Percentiles rank a stretch among this genome's conserved stretches.
Evolutionary conservation across 768 basidiomycete species (phyloP).

Genomic region (Boletus barrowsii): DNA sequence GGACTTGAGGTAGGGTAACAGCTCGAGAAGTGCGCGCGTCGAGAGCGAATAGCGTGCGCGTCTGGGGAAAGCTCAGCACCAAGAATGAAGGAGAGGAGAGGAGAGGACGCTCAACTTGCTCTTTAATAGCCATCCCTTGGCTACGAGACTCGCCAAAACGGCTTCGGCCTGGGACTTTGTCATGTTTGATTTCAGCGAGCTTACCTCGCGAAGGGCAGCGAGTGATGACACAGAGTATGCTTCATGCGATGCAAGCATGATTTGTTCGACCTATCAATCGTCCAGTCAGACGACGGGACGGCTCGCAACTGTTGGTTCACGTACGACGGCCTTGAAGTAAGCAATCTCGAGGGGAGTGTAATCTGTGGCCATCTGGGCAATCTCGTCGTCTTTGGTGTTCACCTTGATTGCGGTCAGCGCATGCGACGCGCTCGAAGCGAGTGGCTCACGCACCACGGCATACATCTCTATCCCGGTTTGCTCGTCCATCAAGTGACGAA

Average conservation of each 20-base stretch:
- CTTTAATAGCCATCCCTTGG: slow-evolving; percentile 74
- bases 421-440: background rate
- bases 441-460: slow-evolving; percentile 52
- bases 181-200: slow-evolving; percentile 57
- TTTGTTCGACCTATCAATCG: slow-evolving; percentile 69
- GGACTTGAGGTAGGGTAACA: slow-evolving; percentile 67
- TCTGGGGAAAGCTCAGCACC: slow-evolving; percentile 31
- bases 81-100: background rate
- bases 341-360: slow-evolving; percentile 76
- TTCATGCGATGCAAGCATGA: slow-evolving; percentile 75
- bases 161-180: slow-evolving; percentile 73
- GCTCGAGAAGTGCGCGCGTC: slow-evolving; percentile 70
- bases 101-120: slow-evolving; percentile 56
- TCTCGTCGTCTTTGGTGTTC: slow-evolving; percentile 75
- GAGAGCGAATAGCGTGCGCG: slow-evolving; percentile 75
- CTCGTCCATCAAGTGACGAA: slow-evolving; percentile 64
- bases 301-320: slow-evolving; percentile 21
- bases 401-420: slow-evolving; percentile 45
- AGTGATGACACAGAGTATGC: slow-evolving; percentile 76
- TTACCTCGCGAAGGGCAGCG: slow-evolving; percentile 71
- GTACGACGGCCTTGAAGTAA: slow-evolving; percentile 80
- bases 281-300: background rate
- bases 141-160: slow-evolving; percentile 75
- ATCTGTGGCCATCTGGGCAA: slow-evolving; percentile 83
- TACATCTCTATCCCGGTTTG: slow-evolving; percentile 60